A percentile compares a stretch with the other conserved stretches of the same genome.
Conservation (phyloP, 2,329 filamentous ascomycete genomes). For the Mycogone perniciosa region DNA sequence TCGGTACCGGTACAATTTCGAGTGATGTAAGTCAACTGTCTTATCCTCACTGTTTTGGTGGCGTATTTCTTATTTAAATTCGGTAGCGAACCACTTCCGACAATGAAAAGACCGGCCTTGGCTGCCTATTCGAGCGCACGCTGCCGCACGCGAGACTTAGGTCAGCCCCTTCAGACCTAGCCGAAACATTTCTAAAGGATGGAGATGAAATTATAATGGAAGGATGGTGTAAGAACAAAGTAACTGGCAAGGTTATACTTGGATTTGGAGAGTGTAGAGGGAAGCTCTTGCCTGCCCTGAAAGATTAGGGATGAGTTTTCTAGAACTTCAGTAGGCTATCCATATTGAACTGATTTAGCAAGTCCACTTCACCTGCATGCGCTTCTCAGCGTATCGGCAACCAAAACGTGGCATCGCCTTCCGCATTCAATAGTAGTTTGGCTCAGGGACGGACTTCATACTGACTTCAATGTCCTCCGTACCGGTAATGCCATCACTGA, state of each 20-base stretch:
- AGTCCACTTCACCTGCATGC: no score
- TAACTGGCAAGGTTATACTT: not conserved
- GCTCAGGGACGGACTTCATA: no score
- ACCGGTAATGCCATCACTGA: no score
- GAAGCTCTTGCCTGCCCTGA: not conserved
- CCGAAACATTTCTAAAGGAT: not conserved
- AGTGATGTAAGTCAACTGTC: not conserved
- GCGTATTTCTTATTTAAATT: not conserved
- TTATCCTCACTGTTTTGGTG: not conserved
- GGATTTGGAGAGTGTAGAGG: not conserved
- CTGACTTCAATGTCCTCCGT: no score
- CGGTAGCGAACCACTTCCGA: not conserved
- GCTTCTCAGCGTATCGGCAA: no score
- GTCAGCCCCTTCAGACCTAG: not conserved
- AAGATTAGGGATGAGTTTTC: no score
- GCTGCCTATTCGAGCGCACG: not conserved
- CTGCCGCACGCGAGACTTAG: not conserved
- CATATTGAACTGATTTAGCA: no score
- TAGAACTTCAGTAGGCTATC: no score
- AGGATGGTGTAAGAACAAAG: not conserved
- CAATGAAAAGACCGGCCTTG: not conserved
- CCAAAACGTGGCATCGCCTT: no score
- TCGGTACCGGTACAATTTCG: conserved; percentile 9
- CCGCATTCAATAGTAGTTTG: no score
- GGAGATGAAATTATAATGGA: not conserved